Conservation (phyloP, 371 early-diverging fungal species). For the Rhizopus sp. region DNA sequence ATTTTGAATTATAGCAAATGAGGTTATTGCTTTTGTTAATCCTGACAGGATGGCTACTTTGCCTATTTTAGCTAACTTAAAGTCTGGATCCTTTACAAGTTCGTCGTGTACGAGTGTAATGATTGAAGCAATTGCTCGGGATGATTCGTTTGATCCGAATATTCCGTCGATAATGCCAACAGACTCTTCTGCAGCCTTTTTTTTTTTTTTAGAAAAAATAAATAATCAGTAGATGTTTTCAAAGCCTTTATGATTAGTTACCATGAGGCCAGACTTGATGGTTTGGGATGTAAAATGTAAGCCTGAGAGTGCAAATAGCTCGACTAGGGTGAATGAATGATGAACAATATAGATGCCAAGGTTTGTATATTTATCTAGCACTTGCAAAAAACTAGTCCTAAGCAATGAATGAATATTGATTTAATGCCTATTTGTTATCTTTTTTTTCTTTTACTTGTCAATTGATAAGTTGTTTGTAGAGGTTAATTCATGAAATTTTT, state of each 20-base stretch:
- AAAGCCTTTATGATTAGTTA: constrained; percentile 19
- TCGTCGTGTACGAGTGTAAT: constrained; percentile 80
- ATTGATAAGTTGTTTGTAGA: constrained; percentile 5
- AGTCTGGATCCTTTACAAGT: constrained; percentile 68
- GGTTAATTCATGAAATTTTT: constrained; percentile 47
- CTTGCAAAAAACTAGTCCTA: constrained; percentile 58
- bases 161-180: constrained; percentile 89
- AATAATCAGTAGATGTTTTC: background rate
- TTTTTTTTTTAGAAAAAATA: background rate
- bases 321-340: constrained; percentile 75
- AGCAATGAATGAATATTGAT: constrained; percentile 9
- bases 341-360: constrained; percentile 72
- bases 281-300: constrained; percentile 77
- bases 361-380: constrained; percentile 71
- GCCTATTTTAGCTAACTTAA: constrained; percentile 65
- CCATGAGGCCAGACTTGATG: constrained; percentile 70
- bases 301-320: constrained; percentile 77
- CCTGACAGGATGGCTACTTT: constrained; percentile 70
- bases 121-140: constrained; percentile 82
- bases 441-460: constrained; percentile 17
- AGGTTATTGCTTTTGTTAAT: constrained; percentile 79
- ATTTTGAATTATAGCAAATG: constrained; percentile 84
- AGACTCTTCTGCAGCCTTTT: constrained; percentile 82
- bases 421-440: background rate
- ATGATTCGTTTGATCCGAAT: constrained; percentile 91